A percentile compares a stretch with the other conserved stretches of the same genome.
Evolutionary conservation across 768 basidiomycete species (phyloP).

Genomic region (Cantharellus cinnabarinus): DNA sequence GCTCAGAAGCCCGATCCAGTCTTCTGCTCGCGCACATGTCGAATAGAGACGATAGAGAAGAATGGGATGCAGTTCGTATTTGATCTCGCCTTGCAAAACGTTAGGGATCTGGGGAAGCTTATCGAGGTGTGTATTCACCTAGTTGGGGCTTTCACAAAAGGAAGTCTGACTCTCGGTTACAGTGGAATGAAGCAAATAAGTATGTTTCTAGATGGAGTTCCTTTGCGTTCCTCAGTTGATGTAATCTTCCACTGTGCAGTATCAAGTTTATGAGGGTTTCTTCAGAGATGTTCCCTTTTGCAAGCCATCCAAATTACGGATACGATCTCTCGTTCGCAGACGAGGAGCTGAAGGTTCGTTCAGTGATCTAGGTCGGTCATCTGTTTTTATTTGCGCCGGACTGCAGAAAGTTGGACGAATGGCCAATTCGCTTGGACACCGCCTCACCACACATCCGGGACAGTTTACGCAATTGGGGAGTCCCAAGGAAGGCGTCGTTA

Average conservation of each 20-base stretch:
- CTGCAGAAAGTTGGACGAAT: constrained; percentile 34
- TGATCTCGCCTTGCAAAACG: constrained; percentile 57
- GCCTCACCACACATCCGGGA: constrained; percentile 76
- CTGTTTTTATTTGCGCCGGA: not conserved
- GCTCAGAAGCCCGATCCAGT: constrained; percentile 44
- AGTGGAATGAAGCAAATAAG: constrained; percentile 78
- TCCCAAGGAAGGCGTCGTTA: constrained; percentile 52
- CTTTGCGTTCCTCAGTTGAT: not conserved
- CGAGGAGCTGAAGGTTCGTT: constrained; percentile 24
- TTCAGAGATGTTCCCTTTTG: constrained; percentile 86
- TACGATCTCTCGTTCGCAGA: constrained; percentile 65
- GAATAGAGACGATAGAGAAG: constrained; percentile 59
- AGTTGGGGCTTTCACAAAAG: not conserved
- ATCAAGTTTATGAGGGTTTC: constrained; percentile 81
- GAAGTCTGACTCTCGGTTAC: not conserved
- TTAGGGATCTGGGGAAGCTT: constrained; percentile 45
- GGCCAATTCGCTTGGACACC: constrained; percentile 48
- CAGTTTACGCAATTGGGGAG: constrained; percentile 48
- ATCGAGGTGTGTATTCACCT: constrained; percentile 27
- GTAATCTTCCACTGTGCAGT: constrained; percentile 16
- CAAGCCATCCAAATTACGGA: constrained; percentile 59
- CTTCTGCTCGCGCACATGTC: constrained; percentile 45
- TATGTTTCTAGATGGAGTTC: constrained; percentile 12
- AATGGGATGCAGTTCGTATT: constrained; percentile 69
- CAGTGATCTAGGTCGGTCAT: not conserved